These are phyloP conservation scores for Starmerella riodocensis DNA, from an alignment of 805 yeast genomes.

Conservation along the genomic window DNA sequence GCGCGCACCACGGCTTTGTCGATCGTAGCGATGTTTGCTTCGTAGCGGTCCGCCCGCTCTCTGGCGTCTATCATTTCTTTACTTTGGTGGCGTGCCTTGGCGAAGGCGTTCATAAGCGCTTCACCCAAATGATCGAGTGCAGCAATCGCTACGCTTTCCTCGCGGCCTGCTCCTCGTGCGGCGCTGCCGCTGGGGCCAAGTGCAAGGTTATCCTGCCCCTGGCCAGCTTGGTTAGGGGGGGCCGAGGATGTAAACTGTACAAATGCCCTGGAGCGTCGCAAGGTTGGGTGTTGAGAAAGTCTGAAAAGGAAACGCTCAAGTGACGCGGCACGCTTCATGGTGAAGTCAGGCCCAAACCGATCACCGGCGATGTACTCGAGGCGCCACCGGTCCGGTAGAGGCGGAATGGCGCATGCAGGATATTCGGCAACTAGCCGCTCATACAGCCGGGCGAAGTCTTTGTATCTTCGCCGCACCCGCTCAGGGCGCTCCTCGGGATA, in stretches of 20 bases:
- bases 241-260: slow-evolving; percentile 48
- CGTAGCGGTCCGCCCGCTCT: slow-evolving; percentile 70
- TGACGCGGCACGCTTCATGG: slow-evolving; percentile 67
- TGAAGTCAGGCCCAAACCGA: slow-evolving; percentile 73
- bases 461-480: slow-evolving; percentile 61
- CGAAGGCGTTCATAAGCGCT: slow-evolving; percentile 84
- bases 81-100: slow-evolving; percentile 49
- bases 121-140: slow-evolving; percentile 67
- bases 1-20: slow-evolving; percentile 68
- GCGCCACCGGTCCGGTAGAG: slow-evolving; percentile 84
- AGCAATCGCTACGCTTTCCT: slow-evolving; percentile 2
- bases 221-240: not conserved
- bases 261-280: slow-evolving; percentile 57
- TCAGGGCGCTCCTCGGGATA: slow-evolving; percentile 17
- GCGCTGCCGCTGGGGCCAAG: too few species aligned
- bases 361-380: slow-evolving; percentile 90
- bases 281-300: slow-evolving; percentile 57
- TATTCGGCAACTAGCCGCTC: slow-evolving; percentile 62
- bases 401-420: slow-evolving; percentile 82
- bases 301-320: slow-evolving; percentile 63
- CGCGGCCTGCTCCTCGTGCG: too few species aligned
- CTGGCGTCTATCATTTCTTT: slow-evolving; percentile 72
- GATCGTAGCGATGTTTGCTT: slow-evolving; percentile 65
- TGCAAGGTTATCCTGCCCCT: not conserved
- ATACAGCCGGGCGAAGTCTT: slow-evolving; percentile 71